Base-by-base conservation (phyloP, 2,329 filamentous ascomycete genomes). In the Gaeumannomyces sp. region DNA sequence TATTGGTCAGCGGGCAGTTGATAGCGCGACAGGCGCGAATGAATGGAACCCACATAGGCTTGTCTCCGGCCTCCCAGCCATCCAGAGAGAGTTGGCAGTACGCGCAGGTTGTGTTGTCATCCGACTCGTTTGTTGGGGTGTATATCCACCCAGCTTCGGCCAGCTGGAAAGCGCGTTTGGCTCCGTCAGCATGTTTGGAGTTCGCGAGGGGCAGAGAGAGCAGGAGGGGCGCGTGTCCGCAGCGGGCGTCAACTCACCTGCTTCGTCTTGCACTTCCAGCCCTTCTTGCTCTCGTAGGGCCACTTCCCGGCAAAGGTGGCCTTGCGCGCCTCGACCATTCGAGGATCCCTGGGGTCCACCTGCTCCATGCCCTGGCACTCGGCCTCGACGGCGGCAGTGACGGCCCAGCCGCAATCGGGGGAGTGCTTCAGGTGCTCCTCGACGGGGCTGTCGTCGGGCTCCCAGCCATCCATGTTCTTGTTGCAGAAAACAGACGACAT, bases 61-160 rank as follows among this genome's bases (percentile, higher is more conserved):
- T 92, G 75, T 99, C 95, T 66, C 89, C 88, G 1, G 90, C 89
- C 73, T 98, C 95, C 95, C 96, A 99, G 8, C 93, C 93, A 75
- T 98, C 94, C 14, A 99, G 83, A 14, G 90, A 92, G 22, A 98
- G 79, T 65, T 90, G 87, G 78, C 95, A 99, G 77, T 98, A 97
- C 33, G 91, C 84, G 74, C 95, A 99, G 14, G 90, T 95, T 13
- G 92, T 91, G 78, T 94, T 91, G 75, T 99, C 95, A 69, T 95
- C 89, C 16, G 88, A 92, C 59, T 94, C 92, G 59, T 85, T 79
- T 7, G 87, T 91, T 0, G 95, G 93, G 29, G 93, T 96, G 77
- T 93, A 97, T 73, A 90, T 93, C 93, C 94, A 99, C 14, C 95
- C 95, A 33, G 92, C 91, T 69, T 94, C 91, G 45, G 92, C 92